These are phyloP conservation scores for Schoenoplectus tabernaemontani DNA, from an alignment of 202 grass and related monocot genomes.

Conservation along the genomic window DNA sequence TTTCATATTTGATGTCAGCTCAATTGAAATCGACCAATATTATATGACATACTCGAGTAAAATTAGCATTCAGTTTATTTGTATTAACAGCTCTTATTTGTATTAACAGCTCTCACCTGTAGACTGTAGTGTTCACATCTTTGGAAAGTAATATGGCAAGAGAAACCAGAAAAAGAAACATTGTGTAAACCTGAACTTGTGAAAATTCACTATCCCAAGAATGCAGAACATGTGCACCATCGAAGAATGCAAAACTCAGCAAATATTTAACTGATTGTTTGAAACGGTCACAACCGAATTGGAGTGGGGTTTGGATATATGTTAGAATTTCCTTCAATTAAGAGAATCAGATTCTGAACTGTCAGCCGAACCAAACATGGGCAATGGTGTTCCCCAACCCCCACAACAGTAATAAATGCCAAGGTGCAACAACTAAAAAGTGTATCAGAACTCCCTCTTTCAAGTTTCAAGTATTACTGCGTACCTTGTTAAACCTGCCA, in stretches of 20 bases:
- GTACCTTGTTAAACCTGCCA: constrained; percentile 93
- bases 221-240: no score
- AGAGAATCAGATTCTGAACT: neutral
- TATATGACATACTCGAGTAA: neutral
- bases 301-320: neutral
- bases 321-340: neutral
- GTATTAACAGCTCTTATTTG: no score
- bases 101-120: neutral
- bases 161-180: neutral
- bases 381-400: neutral
- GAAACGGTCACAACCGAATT: neutral
- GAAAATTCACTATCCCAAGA: neutral
- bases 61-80: no score
- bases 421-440: neutral
- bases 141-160: neutral
- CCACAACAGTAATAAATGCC: no score
- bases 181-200: neutral
- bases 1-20: neutral
- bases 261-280: neutral
- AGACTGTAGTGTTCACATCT: neutral
- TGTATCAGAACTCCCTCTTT: neutral
- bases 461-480: neutral
- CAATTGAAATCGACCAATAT: neutral
- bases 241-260: neutral
- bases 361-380: neutral